Base-by-base conservation (phyloP, 2,329 filamentous ascomycete genomes). In the Fusarium sp. region DNA sequence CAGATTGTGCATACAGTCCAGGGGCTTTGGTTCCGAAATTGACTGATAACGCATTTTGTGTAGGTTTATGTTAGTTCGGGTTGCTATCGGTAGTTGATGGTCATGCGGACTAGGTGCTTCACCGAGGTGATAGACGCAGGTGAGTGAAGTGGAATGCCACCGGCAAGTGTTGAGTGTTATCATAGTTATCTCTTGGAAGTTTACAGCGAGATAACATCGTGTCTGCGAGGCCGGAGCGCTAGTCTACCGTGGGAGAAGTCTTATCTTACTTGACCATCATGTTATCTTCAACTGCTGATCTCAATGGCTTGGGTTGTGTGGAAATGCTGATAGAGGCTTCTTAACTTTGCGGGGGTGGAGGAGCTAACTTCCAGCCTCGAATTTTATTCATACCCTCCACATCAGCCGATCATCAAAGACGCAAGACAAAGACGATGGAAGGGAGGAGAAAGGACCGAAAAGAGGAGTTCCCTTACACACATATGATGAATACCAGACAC, bases 1-100 rank as follows among this genome's bases (percentile, higher is more conserved):
- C 51, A 54, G 30, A 54, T 11, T 54, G 51, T 54, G 51, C 51
- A 54, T 54, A 54, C 37, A 14, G 19, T 17, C 17, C 35, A 37
- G 35, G 35, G 35, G 35, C 35, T 10, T n/a, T 37, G 8, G 7
- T 37, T 37, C 35, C 35, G 17, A 9, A n/a, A n/a, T 37, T 37
- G 35, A 37, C 35, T 37, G 35, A 37, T 37, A n/a, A 28, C 47
- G 41, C 30, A 33, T 9, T 11, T 3, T 20, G 14, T 44, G 28
- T 43, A 54, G 35, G 35, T 37, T 37, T 37, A 14, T 37, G 15
- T 37, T 37, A 37, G 35, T 37, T n/a, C 7, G 9, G 14, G 6
- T 15, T 17, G 17, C 4, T 37, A 37, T 37, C 35, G 35, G 35
- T n/a, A 37, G 35, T n/a, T n/a, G 35, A 37, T 37, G 15, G n/a